These are phyloP conservation scores for Ogataea trehaloabstinens DNA, from an alignment of 805 yeast species.

Conservation along the genomic window DNA sequence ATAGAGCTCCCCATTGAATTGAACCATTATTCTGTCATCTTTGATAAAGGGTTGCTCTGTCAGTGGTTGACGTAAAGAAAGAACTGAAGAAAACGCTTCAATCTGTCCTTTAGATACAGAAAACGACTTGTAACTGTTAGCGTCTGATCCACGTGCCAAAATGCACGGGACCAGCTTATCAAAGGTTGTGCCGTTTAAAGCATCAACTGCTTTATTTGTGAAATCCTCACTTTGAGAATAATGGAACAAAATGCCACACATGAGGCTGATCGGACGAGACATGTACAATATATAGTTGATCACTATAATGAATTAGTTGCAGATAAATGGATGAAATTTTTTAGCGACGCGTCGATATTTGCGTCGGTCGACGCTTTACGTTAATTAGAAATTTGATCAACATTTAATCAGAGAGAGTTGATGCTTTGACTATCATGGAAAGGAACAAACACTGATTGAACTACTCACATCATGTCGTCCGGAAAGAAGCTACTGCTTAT, in stretches of 20 bases:
- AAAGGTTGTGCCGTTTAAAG: constrained; percentile 19
- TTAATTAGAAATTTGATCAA: too few relatives aligned
- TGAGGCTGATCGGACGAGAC: too few relatives aligned
- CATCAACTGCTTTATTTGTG: constrained; percentile 1
- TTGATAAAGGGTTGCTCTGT: constrained; percentile 64
- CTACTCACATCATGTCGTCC: constrained; percentile 21
- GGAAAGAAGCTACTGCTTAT: constrained; percentile 65
- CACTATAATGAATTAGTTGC: neutral
- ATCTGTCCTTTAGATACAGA: constrained; percentile 12
- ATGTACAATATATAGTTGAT: too few relatives aligned
- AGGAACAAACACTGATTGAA: too few relatives aligned
- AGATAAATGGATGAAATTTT: too few relatives aligned
- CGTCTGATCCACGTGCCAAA: constrained; percentile 66
- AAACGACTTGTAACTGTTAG: constrained; percentile 27
- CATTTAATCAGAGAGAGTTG: too few relatives aligned
- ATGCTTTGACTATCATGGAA: too few relatives aligned
- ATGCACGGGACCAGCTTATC: constrained; percentile 43
- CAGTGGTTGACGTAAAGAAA: constrained; percentile 78
- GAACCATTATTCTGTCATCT: constrained; percentile 45
- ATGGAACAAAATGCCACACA: constrained; percentile 59
- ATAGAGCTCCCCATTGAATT: constrained; percentile 91
- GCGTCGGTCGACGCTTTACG: too few relatives aligned
- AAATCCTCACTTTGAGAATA: constrained; percentile 12
- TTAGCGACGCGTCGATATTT: too few relatives aligned
- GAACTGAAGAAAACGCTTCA: constrained; percentile 64